Base-by-base conservation (phyloP, 2,329 filamentous ascomycete species). In the Karstenula rhodostoma region DNA sequence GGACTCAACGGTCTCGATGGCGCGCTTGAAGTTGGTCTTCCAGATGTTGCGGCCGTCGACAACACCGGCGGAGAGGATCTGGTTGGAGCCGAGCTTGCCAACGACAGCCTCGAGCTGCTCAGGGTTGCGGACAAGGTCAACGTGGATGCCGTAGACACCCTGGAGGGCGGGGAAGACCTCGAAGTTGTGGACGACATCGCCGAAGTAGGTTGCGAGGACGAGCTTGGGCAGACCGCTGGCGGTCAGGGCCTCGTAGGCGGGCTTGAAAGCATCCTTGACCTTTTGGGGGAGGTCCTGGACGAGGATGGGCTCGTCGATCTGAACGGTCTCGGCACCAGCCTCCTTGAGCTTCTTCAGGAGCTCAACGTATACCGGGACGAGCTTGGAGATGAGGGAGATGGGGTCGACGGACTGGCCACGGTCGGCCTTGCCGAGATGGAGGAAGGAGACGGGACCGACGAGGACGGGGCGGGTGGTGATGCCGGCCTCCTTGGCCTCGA, bases 21-120 rank as follows among this genome's bases (percentile, higher is more conserved):
- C 93, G 75, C 88, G 89, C 88, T 96, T 91, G 85, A 97, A 91
- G 90, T 98, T 96, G 84, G 93, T 97, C 92, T 99, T 99, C 95
- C 95, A 99, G 87, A 99, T 98, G 88, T 99, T 99, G 77, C 95
- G 93, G 76, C 95, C 95, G 75, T 99, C 94, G 70, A 99, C 95
- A 73, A 99, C 91, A 92, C 95, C 95, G 68, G 89, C 91, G 69
- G 95, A 99, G 69, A 99, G 90, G 72, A 93, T 82, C 79, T 97
- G 96, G 80, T 93, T 93, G 79, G 92, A 83, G 79, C 93, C 93
- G 68, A 99, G 89, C 75, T 93, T 90, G 76, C 84, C 86, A 72
- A 93, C 81, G 75, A 99, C 93, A 69, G 90, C 88, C 64, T 95
- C 89, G 67, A 99, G 90, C 86, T 99, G 95, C 87, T 98, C 94